Conservation (phyloP, 179 eudicot species). For the Sideroxylon spinosum region DNA sequence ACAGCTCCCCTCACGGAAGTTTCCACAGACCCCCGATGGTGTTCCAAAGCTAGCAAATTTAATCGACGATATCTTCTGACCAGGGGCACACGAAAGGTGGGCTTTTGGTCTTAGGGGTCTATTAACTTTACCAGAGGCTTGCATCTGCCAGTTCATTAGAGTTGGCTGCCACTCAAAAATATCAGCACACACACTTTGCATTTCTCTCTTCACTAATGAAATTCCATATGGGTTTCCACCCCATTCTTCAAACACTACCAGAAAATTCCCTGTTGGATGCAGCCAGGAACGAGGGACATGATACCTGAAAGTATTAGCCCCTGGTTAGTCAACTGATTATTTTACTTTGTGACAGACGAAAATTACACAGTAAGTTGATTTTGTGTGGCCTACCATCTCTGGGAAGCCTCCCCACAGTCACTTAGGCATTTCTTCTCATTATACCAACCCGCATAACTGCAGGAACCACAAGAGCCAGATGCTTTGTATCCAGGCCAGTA, state of each 20-base stretch:
- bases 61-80: slow-evolving; percentile 70
- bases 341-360: not conserved
- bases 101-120: slow-evolving; percentile 83
- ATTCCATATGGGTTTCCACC: slow-evolving; percentile 56
- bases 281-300: slow-evolving; percentile 74
- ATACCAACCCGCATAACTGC: slow-evolving; percentile 22
- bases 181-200: slow-evolving; percentile 63
- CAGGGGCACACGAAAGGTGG: slow-evolving; percentile 73
- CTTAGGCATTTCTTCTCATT: slow-evolving; percentile 25
- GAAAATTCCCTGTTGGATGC: slow-evolving; percentile 50
- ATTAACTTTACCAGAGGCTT: slow-evolving; percentile 61
- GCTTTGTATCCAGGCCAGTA: slow-evolving; percentile 30
- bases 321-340: not conserved
- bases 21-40: slow-evolving; percentile 82
- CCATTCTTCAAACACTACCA: slow-evolving; percentile 65
- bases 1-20: slow-evolving; percentile 75
- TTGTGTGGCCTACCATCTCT: slow-evolving; percentile 19
- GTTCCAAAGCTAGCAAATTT: slow-evolving; percentile 99
- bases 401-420: slow-evolving; percentile 28
- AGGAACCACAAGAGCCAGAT: slow-evolving; percentile 18
- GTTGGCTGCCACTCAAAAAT: slow-evolving; percentile 93
- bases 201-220: slow-evolving; percentile 52
- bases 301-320: slow-evolving; percentile 42
- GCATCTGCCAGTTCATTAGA: slow-evolving; percentile 61
- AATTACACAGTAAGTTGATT: not conserved